Base-by-base conservation (phyloP, 345 rosid species). In the Punica granatum region DNA sequence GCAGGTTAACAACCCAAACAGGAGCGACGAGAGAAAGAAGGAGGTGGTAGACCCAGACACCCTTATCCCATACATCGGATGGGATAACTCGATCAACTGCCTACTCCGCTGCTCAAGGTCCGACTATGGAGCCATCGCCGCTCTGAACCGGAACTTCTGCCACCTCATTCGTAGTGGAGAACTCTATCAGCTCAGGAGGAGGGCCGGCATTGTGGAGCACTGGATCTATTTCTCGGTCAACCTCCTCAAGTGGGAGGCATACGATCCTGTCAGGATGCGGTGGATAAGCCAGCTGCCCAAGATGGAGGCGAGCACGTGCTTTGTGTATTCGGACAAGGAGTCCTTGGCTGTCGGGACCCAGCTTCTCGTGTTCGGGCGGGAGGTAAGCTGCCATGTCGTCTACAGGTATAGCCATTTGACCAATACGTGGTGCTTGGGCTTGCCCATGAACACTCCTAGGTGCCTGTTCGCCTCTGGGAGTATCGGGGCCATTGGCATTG, bases 211-310 rank as follows among this genome's bases (percentile, higher is more conserved):
- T 1, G 67, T 81, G 2, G 94, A 88, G 59, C 89, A 86, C 53
- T 93, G 98, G 98, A 81, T 89, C 8, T 93, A 88, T 71, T 86
- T 90, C 78, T 87, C 96, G 0, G 86, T 96, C 70, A 74, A 78
- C 64, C 81, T 83, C 60, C 67, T 78, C 16, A 83, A 86, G 67
- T 93, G 98, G 98, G 94, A 85, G 72, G 87, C 87, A 43, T 88
- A 83, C 72, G 97, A 90, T 77, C 96, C 98, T 4, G 59, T 75
- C 61, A 72, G 70, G 39, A 3, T 69, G 32, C 76, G 83, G 35
- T 90, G 96, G 94, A 84, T 86, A 86, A 77, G n/a, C n/a, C n/a
- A 69, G 72, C 69, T 93, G 73, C 98, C 96, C 11, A 77, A 62
- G 54, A 82, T 93, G 88, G 68, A 65, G 14, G 64, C 88, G 49